Percentiles rank a stretch among this genome's conserved stretches.
Conservation (phyloP, 768 basidiomycete species). For the Serendipita sp. region DNA sequence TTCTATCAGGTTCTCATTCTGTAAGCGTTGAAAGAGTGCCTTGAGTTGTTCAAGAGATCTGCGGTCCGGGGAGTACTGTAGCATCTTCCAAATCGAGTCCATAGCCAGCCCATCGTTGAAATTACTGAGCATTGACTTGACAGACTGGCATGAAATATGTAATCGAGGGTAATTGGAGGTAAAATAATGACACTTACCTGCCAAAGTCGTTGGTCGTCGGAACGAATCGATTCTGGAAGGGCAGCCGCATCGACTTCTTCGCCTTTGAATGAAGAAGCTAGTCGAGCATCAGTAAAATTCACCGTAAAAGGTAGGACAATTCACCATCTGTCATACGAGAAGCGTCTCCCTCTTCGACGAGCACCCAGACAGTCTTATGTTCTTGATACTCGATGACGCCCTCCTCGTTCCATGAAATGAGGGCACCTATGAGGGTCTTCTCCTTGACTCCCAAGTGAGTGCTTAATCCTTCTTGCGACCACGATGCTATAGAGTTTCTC, state of each 20-base stretch:
- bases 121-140: slow-evolving; percentile 85
- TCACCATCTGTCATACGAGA: slow-evolving; percentile 9
- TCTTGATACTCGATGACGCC: slow-evolving; percentile 61
- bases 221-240: slow-evolving; percentile 21
- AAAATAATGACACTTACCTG: slow-evolving; percentile 51
- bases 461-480: slow-evolving; percentile 57
- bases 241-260: slow-evolving; percentile 31
- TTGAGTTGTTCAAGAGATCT: slow-evolving; percentile 56
- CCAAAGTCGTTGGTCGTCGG: slow-evolving; percentile 61
- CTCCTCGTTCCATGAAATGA: slow-evolving; percentile 70
- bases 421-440: slow-evolving; percentile 49
- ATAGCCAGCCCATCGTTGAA: slow-evolving; percentile 49
- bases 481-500: slow-evolving; percentile 32
- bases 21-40: slow-evolving; percentile 65
- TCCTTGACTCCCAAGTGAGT: slow-evolving; percentile 49
- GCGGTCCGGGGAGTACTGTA: slow-evolving; percentile 66
- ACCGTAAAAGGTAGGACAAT: neutral
- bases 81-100: slow-evolving; percentile 78
- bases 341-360: slow-evolving; percentile 45
- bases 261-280: slow-evolving; percentile 22
- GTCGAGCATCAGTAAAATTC: slow-evolving; percentile 4
- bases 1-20: slow-evolving; percentile 57
- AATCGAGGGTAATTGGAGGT: neutral
- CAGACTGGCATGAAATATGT: slow-evolving; percentile 35
- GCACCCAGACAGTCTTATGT: slow-evolving; percentile 43